These are phyloP conservation scores for Linaria vulgaris DNA, from an alignment of 257 asterid genomes.

Conservation along the genomic window DNA sequence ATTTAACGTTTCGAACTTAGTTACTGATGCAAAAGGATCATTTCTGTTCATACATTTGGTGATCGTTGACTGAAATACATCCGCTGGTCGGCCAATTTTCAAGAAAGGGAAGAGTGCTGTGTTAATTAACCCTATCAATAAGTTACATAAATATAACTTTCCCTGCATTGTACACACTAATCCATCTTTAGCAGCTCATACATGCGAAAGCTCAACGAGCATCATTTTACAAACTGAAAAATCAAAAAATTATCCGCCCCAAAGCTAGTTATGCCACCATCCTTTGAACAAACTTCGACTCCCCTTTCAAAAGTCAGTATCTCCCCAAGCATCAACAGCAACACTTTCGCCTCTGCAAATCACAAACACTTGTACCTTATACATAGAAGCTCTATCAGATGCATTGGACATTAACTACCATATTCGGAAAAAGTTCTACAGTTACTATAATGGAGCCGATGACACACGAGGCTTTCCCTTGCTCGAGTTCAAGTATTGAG, in stretches of 20 bases:
- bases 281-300: slow-evolving; percentile 8
- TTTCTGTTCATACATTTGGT: too few species aligned
- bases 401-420: background rate
- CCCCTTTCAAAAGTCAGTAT: background rate
- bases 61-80: too few species aligned
- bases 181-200: slow-evolving; percentile 11
- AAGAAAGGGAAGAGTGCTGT: too few species aligned
- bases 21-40: too few species aligned
- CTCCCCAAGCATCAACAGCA: slow-evolving; percentile 9
- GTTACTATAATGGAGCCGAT: slow-evolving; percentile 47
- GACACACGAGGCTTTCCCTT: slow-evolving; percentile 80
- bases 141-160: background rate
- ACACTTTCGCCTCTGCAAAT: background rate
- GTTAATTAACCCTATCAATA: too few species aligned
- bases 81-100: too few species aligned
- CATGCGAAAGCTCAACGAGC: slow-evolving; percentile 16
- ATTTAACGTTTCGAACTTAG: too few species aligned
- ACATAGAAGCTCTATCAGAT: background rate
- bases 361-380: background rate
- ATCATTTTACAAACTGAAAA: slow-evolving; percentile 9
- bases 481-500: slow-evolving; percentile 70
- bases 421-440: background rate
- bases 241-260: slow-evolving; percentile 6
- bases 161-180: slow-evolving; percentile 8
- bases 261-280: slow-evolving; percentile 12